Percentiles rank a stretch among this genome's conserved stretches.
phyloP scores from a whole-genome alignment of 2,329 filamentous ascomycete species.

The Ophiostoma sp. region DNA sequence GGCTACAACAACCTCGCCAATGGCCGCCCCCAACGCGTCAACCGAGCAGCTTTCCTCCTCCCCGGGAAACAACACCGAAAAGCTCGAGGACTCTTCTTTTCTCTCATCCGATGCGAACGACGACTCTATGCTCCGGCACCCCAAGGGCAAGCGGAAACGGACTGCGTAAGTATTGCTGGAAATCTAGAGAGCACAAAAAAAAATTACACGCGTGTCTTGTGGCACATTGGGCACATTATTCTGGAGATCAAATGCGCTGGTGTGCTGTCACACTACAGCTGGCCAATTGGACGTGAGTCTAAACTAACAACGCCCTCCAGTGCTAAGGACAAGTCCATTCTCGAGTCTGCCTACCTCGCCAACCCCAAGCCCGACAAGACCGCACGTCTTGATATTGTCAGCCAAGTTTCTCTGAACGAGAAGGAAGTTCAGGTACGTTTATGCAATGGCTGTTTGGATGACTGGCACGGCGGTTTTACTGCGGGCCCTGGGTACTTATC shows the following conservation, averaged over 20 bases:
- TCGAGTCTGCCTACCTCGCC: constrained; percentile 76
- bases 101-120: constrained; percentile 26
- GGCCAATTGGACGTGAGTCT: background rate
- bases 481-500: background rate
- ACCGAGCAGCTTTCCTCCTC: constrained; percentile 23
- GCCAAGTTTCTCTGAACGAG: constrained; percentile 80
- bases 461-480: background rate
- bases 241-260: background rate
- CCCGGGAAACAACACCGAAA: constrained; percentile 22
- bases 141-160: constrained; percentile 58
- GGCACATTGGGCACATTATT: background rate
- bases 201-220: constrained; percentile 13
- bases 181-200: background rate
- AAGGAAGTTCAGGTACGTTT: constrained; percentile 87
- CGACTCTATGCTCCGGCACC: constrained; percentile 38
- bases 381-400: constrained; percentile 76
- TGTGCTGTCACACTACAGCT: background rate
- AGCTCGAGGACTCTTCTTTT: constrained; percentile 22
- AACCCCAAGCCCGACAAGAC: constrained; percentile 91
- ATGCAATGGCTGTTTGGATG: background rate
- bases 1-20: constrained; percentile 23
- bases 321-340: constrained; percentile 79
- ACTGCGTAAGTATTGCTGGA: constrained; percentile 49
- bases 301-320: constrained; percentile 41
- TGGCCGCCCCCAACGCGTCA: constrained; percentile 19